A percentile compares a stretch with the other conserved stretches of the same genome.
Evolutionary conservation across 768 basidiomycete species (phyloP).

Genomic region (Boletus sensibilis): DNA sequence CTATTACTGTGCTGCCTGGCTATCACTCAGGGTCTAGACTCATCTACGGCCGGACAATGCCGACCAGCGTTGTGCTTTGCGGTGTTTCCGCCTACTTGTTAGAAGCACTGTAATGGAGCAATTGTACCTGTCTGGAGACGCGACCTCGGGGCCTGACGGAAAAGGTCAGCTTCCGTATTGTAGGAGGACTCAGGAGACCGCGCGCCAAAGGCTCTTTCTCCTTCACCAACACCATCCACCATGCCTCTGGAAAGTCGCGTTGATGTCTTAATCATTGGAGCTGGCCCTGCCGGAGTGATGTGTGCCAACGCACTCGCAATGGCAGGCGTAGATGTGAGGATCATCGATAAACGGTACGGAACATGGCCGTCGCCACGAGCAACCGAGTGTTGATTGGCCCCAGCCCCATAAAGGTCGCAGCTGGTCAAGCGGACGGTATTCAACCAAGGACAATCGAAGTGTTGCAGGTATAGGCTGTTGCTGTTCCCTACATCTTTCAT

Average conservation of each 20-base stretch:
- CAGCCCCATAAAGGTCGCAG: slow-evolving; percentile 42
- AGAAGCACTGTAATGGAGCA: too few relatives aligned
- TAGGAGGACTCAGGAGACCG: too few relatives aligned
- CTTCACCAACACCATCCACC: neutral
- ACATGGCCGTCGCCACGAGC: neutral
- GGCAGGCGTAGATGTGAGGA: slow-evolving; percentile 44
- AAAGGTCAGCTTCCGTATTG: neutral
- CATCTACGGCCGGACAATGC: too few relatives aligned
- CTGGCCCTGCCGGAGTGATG: slow-evolving; percentile 63
- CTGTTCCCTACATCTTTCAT: neutral
- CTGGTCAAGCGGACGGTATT: slow-evolving; percentile 57
- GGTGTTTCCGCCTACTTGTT: too few relatives aligned
- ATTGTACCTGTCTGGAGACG: too few relatives aligned
- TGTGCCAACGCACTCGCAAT: slow-evolving; percentile 54
- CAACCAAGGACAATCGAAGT: slow-evolving; percentile 56
- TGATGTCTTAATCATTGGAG: slow-evolving; percentile 50
- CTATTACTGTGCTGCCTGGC: too few relatives aligned
- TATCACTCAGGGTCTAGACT: too few relatives aligned
- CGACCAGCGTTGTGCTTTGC: too few relatives aligned
- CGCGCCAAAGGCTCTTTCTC: neutral
- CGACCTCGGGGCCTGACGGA: neutral
- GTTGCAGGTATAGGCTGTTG: slow-evolving; percentile 38
- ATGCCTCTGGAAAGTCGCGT: slow-evolving; percentile 33
- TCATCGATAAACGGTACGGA: slow-evolving; percentile 47
- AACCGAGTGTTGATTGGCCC: neutral